Evolutionary conservation across 768 basidiomycete species (phyloP).

Genomic region (Tulasnella sp.): DNA sequence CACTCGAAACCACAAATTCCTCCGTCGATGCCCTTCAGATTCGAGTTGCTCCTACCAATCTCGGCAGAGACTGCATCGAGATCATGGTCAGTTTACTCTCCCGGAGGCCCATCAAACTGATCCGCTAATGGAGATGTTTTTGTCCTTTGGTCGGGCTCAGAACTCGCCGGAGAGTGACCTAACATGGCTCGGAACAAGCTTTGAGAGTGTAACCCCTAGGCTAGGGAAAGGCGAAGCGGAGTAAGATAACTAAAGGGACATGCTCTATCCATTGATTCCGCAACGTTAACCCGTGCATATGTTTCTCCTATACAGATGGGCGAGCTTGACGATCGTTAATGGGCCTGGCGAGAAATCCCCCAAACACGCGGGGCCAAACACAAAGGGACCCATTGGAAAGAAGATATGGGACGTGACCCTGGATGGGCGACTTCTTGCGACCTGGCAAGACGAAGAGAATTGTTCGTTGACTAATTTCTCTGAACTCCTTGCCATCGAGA

Average conservation of each 20-base stretch:
- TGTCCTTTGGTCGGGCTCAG: neutral
- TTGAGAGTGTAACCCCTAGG: neutral
- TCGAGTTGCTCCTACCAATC: neutral
- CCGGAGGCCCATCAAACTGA: neutral
- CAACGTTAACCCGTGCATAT: neutral
- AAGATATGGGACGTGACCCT: neutral
- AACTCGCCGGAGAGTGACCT: neutral
- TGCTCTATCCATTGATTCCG: neutral
- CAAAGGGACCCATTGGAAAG: neutral
- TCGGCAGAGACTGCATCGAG: neutral
- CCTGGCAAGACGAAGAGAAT: neutral
- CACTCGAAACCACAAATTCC: neutral
- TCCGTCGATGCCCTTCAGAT: neutral
- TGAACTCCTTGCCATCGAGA: too few species aligned
- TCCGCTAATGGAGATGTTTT: too few species aligned
- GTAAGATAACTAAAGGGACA: neutral
- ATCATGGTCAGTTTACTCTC: neutral
- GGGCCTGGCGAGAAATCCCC: neutral
- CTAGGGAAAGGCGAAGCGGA: neutral
- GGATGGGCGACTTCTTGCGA: neutral
- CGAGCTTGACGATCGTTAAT: conserved; percentile 1
- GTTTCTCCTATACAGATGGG: neutral
- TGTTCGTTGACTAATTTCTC: neutral
- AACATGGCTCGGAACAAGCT: neutral
- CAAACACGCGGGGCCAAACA: neutral